A percentile compares a stretch with the other conserved stretches of the same genome.
Evolutionary conservation across 2,329 filamentous ascomycete species (phyloP).

Genomic region (Sporothrix brunneoviolacea): DNA sequence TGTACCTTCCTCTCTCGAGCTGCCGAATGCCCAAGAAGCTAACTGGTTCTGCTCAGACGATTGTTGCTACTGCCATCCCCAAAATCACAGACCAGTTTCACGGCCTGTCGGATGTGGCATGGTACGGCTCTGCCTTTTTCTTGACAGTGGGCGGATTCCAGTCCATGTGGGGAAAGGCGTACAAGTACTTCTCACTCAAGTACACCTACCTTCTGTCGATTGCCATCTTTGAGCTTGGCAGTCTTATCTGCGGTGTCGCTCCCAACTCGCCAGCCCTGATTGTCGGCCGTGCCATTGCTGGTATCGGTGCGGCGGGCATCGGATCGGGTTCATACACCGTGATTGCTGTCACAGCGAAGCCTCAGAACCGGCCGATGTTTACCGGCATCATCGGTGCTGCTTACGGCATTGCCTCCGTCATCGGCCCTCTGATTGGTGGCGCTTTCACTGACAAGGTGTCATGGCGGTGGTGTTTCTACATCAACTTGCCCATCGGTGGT

Average conservation of each 20-base stretch:
- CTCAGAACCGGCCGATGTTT: constrained; percentile 25
- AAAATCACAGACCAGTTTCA: constrained; percentile 49
- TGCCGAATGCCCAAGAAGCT: too few relatives aligned
- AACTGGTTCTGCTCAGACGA: constrained; percentile 31
- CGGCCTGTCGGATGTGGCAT: constrained; percentile 46
- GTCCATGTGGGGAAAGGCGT: constrained; percentile 41
- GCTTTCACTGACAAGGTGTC: constrained; percentile 22
- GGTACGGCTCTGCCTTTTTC: constrained; percentile 54
- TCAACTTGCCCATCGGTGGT: constrained; percentile 27
- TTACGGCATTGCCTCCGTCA: constrained; percentile 25
- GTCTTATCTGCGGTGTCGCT: constrained; percentile 43
- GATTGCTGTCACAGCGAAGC: constrained; percentile 27
- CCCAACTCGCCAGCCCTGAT: constrained; percentile 43
- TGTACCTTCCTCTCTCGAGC: neutral
- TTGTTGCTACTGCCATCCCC: constrained; percentile 51
- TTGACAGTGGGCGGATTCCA: constrained; percentile 40
- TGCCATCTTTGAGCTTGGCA: constrained; percentile 48
- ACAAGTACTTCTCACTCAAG: constrained; percentile 47
- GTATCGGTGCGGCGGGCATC: constrained; percentile 39
- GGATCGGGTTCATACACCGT: constrained; percentile 35
- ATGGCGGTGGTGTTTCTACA: constrained; percentile 28
- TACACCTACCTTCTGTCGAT: constrained; percentile 42
- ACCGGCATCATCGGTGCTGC: constrained; percentile 17
- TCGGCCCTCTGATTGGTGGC: constrained; percentile 24
- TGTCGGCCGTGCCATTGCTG: constrained; percentile 44